Evolutionary conservation across 441 rosid genomes (phyloP).

Genomic region (Pelargonium myrrhifolium): DNA sequence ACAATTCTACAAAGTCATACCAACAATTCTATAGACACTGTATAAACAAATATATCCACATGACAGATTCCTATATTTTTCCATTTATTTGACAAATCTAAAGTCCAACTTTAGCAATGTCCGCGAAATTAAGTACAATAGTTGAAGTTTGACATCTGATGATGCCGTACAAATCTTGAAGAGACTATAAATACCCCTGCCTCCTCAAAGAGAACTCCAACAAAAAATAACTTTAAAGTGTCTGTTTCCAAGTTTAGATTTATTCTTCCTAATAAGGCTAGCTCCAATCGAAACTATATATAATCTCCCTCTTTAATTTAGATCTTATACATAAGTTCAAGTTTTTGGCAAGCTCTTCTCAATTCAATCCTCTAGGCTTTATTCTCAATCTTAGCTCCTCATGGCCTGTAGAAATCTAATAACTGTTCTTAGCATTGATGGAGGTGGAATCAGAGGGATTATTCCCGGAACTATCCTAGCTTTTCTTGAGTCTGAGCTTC

Average conservation of each 20-base stretch:
- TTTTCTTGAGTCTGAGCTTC: constrained; percentile 48
- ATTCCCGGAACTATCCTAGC: constrained; percentile 49
- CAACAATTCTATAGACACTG: not conserved
- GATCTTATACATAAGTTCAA: not conserved
- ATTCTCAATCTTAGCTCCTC: not conserved
- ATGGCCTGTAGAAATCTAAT: constrained; percentile 33
- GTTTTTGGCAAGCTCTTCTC: not conserved
- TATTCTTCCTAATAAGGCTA: not conserved
- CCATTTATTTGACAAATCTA: not conserved
- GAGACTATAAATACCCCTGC: not conserved
- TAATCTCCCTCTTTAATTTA: not conserved
- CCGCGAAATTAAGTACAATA: not conserved
- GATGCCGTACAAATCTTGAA: not conserved
- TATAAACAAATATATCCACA: not conserved
- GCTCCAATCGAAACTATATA: not conserved
- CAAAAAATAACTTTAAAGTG: not conserved
- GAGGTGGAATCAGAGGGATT: constrained; percentile 55
- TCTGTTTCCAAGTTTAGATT: too few relatives aligned
- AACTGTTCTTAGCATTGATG: constrained; percentile 57
- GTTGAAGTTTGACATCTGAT: not conserved
- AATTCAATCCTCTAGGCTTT: not conserved
- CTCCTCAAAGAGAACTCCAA: not conserved
- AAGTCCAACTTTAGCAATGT: not conserved
- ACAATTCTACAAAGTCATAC: not conserved
- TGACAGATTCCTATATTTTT: not conserved